Conservation (phyloP, 352 stramenopile genomes). For the Globisporangium parvum region DNA sequence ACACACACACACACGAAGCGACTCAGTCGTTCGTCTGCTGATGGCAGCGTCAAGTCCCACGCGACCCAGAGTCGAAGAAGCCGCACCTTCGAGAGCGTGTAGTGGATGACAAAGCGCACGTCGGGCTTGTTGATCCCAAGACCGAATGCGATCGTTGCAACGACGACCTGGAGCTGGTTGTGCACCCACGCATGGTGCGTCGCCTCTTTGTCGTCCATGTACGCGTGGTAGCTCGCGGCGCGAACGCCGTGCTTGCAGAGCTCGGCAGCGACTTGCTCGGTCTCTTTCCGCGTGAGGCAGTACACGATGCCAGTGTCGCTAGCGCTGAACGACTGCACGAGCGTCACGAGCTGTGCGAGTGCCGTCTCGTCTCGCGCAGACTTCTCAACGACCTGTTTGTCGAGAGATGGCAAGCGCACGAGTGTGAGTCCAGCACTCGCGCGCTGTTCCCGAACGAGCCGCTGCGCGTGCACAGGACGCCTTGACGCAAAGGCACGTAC, state of each 20-base stretch:
- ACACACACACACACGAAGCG: background rate
- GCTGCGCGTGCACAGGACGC: background rate
- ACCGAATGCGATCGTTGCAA: conserved; percentile 92
- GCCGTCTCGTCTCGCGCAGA: conserved; percentile 38
- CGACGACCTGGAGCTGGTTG: conserved; percentile 78
- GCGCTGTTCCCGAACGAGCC: background rate
- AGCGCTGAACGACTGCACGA: conserved; percentile 61
- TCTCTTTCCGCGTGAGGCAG: conserved; percentile 89
- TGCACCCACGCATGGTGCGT: conserved; percentile 54
- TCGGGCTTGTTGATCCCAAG: conserved; percentile 93
- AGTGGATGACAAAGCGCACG: conserved; percentile 90
- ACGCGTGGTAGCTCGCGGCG: conserved; percentile 88
- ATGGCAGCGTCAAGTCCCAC: background rate
- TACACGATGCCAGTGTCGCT: conserved; percentile 89
- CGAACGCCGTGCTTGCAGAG: conserved; percentile 68
- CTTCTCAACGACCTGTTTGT: conserved; percentile 34
- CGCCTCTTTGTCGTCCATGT: conserved; percentile 57
- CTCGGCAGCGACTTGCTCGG: conserved; percentile 77
- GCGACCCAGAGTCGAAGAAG: background rate
- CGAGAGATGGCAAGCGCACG: background rate
- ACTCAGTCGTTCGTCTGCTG: background rate
- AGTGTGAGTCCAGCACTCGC: background rate
- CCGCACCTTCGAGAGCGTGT: conserved; percentile 69
- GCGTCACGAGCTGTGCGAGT: conserved; percentile 59
- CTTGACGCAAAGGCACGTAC: conserved; percentile 21